A percentile compares a stretch with the other conserved stretches of the same genome.
Evolutionary conservation across 352 stramenopile genomes (phyloP).

Genomic region (Albugo candida): DNA sequence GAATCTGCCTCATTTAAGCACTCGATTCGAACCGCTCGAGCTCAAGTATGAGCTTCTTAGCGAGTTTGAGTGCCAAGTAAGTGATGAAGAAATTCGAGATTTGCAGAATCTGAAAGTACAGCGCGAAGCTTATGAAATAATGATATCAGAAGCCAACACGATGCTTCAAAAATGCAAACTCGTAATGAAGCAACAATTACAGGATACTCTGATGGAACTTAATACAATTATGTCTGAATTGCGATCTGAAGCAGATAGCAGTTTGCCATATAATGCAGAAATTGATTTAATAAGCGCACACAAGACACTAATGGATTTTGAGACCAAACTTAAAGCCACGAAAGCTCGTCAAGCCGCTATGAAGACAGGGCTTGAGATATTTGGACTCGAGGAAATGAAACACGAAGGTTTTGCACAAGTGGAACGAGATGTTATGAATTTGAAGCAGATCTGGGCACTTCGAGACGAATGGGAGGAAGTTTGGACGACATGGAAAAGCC

Average conservation of each 20-base stretch:
- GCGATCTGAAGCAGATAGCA: slow-evolving; percentile 43
- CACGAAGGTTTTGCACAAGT: slow-evolving; percentile 74
- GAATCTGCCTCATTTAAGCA: slow-evolving; percentile 32
- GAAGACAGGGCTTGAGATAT: slow-evolving; percentile 85
- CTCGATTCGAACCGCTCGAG: slow-evolving; percentile 68
- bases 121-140: slow-evolving; percentile 73
- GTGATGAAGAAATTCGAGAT: slow-evolving; percentile 67
- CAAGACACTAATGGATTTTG: slow-evolving; percentile 65
- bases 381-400: slow-evolving; percentile 75
- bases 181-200: slow-evolving; percentile 90
- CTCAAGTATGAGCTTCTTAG: slow-evolving; percentile 73
- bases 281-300: slow-evolving; percentile 19
- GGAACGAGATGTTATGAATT: slow-evolving; percentile 75
- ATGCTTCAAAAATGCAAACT: slow-evolving; percentile 87
- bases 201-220: slow-evolving; percentile 77
- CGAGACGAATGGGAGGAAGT: slow-evolving; percentile 76
- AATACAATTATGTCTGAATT: slow-evolving; percentile 73
- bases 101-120: slow-evolving; percentile 39
- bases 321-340: slow-evolving; percentile 75
- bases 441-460: slow-evolving; percentile 82
- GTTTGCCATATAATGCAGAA: slow-evolving; percentile 53
- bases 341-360: slow-evolving; percentile 41
- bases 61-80: slow-evolving; percentile 80
- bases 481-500: slow-evolving; percentile 84
- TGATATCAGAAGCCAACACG: slow-evolving; percentile 70